Conservation (phyloP, 768 basidiomycete genomes). For the Pisolithus marmoratus region DNA sequence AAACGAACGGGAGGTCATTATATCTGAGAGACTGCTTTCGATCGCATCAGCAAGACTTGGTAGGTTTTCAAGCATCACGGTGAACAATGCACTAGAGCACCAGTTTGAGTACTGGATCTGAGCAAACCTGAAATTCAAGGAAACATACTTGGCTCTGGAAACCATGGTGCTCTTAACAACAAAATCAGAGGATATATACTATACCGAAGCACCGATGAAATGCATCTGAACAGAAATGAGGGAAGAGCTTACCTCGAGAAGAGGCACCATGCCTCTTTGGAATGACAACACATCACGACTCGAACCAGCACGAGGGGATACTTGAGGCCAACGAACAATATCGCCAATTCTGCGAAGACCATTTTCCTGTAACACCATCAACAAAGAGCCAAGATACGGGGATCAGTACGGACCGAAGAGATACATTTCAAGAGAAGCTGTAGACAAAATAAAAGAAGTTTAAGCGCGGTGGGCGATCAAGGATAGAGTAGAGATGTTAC, state of each 20-base stretch:
- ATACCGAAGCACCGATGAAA: not conserved
- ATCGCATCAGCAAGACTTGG: constrained; percentile 37
- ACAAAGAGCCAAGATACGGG: not conserved
- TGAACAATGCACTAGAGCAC: constrained; percentile 38
- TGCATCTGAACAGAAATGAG: not conserved
- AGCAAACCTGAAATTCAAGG: not conserved
- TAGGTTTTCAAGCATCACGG: constrained; percentile 40
- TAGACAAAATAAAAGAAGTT: not conserved
- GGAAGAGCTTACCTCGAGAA: constrained; percentile 39
- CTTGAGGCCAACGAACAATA: constrained; percentile 40
- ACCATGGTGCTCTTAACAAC: constrained; percentile 52
- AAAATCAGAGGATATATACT: constrained; percentile 58
- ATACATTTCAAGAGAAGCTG: constrained; percentile 37
- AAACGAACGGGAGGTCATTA: constrained; percentile 29
- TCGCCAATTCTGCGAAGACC: constrained; percentile 46
- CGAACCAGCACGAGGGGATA: constrained; percentile 36
- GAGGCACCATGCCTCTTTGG: constrained; percentile 48
- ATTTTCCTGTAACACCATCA: constrained; percentile 34
- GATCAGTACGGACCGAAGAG: constrained; percentile 28
- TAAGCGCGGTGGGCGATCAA: constrained; percentile 1
- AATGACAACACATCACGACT: constrained; percentile 42
- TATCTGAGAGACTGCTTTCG: constrained; percentile 32
- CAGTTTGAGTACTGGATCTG: not conserved
- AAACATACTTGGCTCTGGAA: constrained; percentile 45
- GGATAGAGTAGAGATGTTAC: constrained; percentile 23